Conservation (phyloP, 345 rosid genomes). For the Noccaea caerulescens region DNA sequence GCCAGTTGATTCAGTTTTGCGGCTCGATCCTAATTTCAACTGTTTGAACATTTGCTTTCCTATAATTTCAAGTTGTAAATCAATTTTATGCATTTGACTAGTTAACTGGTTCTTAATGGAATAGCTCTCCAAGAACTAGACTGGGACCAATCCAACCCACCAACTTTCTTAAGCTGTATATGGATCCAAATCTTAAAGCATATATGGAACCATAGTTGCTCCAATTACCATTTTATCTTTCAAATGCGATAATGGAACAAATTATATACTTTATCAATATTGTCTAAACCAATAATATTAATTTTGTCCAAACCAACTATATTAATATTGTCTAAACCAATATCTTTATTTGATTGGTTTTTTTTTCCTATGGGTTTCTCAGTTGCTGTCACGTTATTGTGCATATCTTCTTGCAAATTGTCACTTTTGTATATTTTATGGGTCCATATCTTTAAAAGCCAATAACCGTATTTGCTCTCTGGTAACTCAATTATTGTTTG, state of each 20-base stretch:
- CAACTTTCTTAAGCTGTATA: neutral
- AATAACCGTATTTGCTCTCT: conserved; percentile 4
- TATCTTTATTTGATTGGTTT: neutral
- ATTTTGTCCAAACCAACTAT: too few relatives aligned
- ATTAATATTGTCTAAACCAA: neutral
- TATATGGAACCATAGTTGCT: conserved; percentile 9
- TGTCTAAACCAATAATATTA: too few relatives aligned
- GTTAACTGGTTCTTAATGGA: neutral
- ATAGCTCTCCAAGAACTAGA: conserved; percentile 1
- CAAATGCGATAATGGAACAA: neutral
- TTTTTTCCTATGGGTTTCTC: conserved; percentile 6
- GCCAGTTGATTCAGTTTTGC: neutral
- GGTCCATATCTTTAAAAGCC: conserved; percentile 32
- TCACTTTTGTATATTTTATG: conserved; percentile 33
- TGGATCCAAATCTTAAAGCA: conserved; percentile 4
- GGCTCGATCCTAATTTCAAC: neutral
- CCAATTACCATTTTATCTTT: neutral
- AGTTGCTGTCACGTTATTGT: conserved; percentile 35
- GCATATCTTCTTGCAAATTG: conserved; percentile 22
- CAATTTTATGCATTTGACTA: neutral
- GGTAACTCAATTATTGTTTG: conserved; percentile 3
- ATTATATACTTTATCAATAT: neutral
- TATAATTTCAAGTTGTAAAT: too few relatives aligned
- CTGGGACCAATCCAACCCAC: conserved; percentile 14
- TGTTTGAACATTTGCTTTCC: too few relatives aligned